Percentiles rank a stretch among this genome's conserved stretches.
Evolutionary conservation across 495 filamentous ascomycete species (phyloP).

Genomic region (Xylaria venustula): DNA sequence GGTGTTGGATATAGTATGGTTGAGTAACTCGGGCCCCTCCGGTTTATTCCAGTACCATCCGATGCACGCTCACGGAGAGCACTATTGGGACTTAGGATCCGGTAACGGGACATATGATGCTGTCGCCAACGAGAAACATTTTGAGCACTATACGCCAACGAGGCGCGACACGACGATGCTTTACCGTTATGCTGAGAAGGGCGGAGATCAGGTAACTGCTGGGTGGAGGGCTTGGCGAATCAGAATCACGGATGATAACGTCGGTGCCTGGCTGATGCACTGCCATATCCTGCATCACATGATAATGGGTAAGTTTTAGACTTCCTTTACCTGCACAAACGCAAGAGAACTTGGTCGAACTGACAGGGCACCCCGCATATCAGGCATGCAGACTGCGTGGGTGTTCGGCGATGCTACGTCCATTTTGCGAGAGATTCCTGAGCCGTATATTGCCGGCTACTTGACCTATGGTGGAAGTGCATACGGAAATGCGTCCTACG

Average conservation of each 20-base stretch:
- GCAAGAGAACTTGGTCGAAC: not conserved
- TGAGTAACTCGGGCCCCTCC: constrained; percentile 47
- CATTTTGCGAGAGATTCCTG: constrained; percentile 37
- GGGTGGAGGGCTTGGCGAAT: constrained; percentile 62
- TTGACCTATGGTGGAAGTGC: constrained; percentile 46
- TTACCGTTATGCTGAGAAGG: constrained; percentile 43
- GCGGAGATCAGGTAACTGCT: constrained; percentile 35
- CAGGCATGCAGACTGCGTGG: constrained; percentile 54
- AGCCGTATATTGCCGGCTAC: constrained; percentile 47
- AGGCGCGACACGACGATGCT: constrained; percentile 57
- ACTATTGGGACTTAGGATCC: constrained; percentile 58
- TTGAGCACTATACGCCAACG: constrained; percentile 43
- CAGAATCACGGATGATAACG: constrained; percentile 40
- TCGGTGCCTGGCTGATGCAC: constrained; percentile 64
- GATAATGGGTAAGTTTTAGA: constrained; percentile 42
- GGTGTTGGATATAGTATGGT: constrained; percentile 60
- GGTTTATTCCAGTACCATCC: constrained; percentile 59
- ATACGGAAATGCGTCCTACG: constrained; percentile 45
- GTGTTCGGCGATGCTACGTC: constrained; percentile 48
- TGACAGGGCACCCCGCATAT: not conserved
- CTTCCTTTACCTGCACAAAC: not conserved
- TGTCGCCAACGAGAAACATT: constrained; percentile 48
- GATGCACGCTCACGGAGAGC: constrained; percentile 59
- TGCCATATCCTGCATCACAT: constrained; percentile 61
- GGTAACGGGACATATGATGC: constrained; percentile 57